Evolutionary conservation across 768 basidiomycete species (phyloP), one percentile per base, ranked within the genome.

Genomic region (Phaffia tasmanica): DNA sequence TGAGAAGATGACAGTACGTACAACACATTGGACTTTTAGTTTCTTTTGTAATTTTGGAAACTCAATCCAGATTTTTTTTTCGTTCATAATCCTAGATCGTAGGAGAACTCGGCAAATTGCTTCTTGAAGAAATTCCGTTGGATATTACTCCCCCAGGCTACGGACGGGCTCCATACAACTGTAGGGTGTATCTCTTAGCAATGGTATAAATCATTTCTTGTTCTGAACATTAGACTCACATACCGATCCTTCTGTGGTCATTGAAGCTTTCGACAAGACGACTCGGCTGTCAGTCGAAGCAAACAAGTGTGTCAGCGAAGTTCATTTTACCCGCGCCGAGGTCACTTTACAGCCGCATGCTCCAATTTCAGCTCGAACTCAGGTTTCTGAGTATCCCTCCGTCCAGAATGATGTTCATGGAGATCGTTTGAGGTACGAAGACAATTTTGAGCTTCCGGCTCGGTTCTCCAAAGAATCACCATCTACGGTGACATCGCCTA

Each of bases 61-160:
- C 30, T 47, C 48, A 25, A 49, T 5, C 7, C 56, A 57, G 48
- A 57, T 21, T 25, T 7, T 61, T 30, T 35, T 75, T 67, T 19
- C 53, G 18, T 73, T 8, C 50, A 23, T 49, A 3, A 14, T 21
- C 47, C 25, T 63, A 82, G 78, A 80, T 82, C 48, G 80, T 80
- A 30, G 82, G 81, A 19, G 79, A 81, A 53, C 73, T 81, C 15
- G 82, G 81, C 18, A 82, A 79, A 72, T 74, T 78, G 18, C 72
- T 83, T 48, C 75, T 81, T 49, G 79, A 81, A 83, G 88, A 87
- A 80, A 86, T 95, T 18, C 84, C 89, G 1, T 83, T 88, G 68
- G 85, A 87, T n/a, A 76, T 78, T 23, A 89, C 89, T 0, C 83
- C 85, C 61, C 89, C 90, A 21, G 92, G 92, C 29, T 79, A 86